phyloP scores from a whole-genome alignment of 148 eudicot species.

The Vaccinium myrtillus region DNA sequence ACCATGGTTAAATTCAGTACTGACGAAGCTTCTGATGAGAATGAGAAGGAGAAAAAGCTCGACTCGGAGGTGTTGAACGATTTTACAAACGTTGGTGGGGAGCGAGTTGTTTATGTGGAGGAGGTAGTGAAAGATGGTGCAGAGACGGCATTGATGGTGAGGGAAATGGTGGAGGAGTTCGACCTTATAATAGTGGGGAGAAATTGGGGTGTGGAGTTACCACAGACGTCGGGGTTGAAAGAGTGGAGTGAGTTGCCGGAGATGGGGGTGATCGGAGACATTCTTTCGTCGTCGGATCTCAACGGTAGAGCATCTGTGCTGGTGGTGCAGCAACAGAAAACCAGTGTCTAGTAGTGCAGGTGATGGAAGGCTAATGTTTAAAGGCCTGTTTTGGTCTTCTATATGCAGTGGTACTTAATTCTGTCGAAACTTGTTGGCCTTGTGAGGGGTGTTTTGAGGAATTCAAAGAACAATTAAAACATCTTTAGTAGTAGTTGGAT shows the following conservation, averaged over 20 bases:
- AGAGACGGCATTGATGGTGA: conserved; percentile 22
- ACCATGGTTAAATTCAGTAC: conserved; percentile 24
- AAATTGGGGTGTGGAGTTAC: conserved; percentile 17
- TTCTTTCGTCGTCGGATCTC: conserved; percentile 37
- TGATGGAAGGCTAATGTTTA: neutral
- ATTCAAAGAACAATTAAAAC: neutral
- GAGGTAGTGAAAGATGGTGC: conserved; percentile 33
- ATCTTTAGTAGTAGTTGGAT: neutral
- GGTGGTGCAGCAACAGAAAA: conserved; percentile 43
- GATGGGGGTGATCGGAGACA: conserved; percentile 38
- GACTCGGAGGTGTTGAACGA: conserved; percentile 18
- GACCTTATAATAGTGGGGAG: conserved; percentile 40
- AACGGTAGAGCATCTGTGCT: conserved; percentile 32
- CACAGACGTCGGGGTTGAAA: conserved; percentile 26
- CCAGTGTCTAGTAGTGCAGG: neutral
- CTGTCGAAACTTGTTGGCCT: neutral
- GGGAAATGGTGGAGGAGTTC: conserved; percentile 22
- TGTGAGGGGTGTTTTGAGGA: neutral
- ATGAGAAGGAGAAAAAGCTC: conserved; percentile 11
- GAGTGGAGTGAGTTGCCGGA: conserved; percentile 35
- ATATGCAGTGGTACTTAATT: neutral
- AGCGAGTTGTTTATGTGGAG: conserved; percentile 17
- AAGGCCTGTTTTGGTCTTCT: neutral
- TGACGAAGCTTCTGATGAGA: conserved; percentile 7
- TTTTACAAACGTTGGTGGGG: neutral